Base-by-base conservation (phyloP, 768 basidiomycete species). In the Mycena galopus region DNA sequence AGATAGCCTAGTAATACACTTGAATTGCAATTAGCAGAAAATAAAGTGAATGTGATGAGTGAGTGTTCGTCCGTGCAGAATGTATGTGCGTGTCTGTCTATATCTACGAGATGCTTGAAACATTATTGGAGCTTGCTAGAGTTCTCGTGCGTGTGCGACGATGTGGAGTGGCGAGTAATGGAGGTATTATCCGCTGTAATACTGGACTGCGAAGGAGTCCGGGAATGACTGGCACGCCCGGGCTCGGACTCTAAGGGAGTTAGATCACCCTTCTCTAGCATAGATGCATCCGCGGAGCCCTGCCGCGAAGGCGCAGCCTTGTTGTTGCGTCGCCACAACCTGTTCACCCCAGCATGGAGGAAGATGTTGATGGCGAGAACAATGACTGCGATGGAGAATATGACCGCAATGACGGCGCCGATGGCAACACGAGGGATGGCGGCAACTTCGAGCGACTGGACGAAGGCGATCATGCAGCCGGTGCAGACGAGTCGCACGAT, bases 371-470 rank as follows among this genome's bases (percentile, higher is more conserved):
- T 74, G 78, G 94, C 88, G 77, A 94, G 85, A 66, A 95, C 81
- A 56, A 96, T 71, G 33, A 94, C 86, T 0, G 94, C 88, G 44
- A 94, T 82, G 17, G 93, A 92, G 79, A 90, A 93, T 42, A 96
- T 85, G 35, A 93, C 89, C 16, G 91, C 90, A 44, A 90, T 86
- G 72, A 95, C 87, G 67, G 94, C 87, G 25, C 95, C 96, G 67
- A 98, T 91, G 37, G 89, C 92, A 2, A 94, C 93, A 23, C 96
- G 89, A 1, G 94, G 91, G 75, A 97, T 97, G 47, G 96, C 86
- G 21, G 86, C 82, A 37, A 96, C 86, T 8, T 85, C 80, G 29
- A 96, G 78, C 11, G 81, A 83, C 73, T 94, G 87, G 57, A 95
- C 82, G 80, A 96, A 98, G 0, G 94, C 90, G 72, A 97, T 88